These are phyloP conservation scores for Dendrocalamus sinicus DNA, from an alignment of 176 grass and related monocot species.

Conservation along the genomic window DNA sequence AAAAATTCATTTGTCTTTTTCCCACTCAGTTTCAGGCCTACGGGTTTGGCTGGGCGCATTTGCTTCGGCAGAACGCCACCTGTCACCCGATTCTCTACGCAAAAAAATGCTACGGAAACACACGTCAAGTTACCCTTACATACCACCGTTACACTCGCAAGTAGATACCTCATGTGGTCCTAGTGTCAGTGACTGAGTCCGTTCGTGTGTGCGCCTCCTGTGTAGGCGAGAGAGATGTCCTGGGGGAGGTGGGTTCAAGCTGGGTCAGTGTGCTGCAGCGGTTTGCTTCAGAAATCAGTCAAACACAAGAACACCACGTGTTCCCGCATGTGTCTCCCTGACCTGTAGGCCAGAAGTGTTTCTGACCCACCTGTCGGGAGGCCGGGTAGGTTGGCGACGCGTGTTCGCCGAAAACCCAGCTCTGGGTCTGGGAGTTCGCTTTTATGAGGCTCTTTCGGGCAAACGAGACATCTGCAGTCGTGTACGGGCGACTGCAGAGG, in stretches of 20 bases:
- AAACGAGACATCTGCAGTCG: no score
- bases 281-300: neutral
- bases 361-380: neutral
- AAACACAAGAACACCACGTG: neutral
- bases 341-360: accelerated
- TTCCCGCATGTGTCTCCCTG: accelerated
- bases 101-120: neutral
- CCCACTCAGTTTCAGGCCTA: neutral
- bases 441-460: neutral
- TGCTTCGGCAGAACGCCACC: conserved; percentile 21
- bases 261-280: neutral
- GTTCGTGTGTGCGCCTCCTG: neutral
- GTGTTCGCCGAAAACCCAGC: neutral
- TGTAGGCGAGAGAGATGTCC: neutral
- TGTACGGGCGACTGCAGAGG: no score
- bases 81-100: neutral
- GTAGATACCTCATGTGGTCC: neutral
- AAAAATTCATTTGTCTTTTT: neutral
- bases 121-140: neutral
- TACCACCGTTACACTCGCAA: neutral
- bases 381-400: neutral
- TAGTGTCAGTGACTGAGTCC: accelerated
- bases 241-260: neutral
- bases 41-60: neutral
- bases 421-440: neutral